Evolutionary conservation across 345 rosid genomes (phyloP).

Genomic region (Heritiera littoralis): DNA sequence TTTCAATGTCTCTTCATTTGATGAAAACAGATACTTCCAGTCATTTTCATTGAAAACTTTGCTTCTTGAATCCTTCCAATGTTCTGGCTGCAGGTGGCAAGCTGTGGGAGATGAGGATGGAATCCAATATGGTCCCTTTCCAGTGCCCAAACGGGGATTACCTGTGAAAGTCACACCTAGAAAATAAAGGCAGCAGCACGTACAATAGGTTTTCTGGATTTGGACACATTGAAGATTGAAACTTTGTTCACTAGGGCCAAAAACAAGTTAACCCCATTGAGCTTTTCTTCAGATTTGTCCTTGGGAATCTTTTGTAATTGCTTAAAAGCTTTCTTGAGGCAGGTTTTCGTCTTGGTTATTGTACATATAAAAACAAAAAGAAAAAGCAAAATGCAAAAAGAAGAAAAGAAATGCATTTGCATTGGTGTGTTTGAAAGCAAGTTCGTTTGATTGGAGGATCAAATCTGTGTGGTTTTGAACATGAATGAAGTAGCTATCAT

Average conservation of each 20-base stretch:
- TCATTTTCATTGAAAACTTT: slow-evolving; percentile 5
- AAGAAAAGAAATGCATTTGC: background rate
- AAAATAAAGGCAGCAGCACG: slow-evolving; percentile 21
- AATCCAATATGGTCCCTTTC: slow-evolving; percentile 92
- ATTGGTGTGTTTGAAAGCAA: background rate
- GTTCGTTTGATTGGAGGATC: slow-evolving; percentile 25
- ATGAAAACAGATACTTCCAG: background rate
- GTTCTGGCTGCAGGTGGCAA: slow-evolving; percentile 68
- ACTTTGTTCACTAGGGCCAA: slow-evolving; percentile 10
- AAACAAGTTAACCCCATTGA: slow-evolving; percentile 19
- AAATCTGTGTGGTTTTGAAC: slow-evolving; percentile 38
- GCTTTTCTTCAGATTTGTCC: background rate
- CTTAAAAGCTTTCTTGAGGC: background rate
- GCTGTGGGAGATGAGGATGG: slow-evolving; percentile 67
- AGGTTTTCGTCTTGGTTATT: background rate
- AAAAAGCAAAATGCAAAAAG: background rate
- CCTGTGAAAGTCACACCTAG: slow-evolving; percentile 59
- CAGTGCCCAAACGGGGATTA: slow-evolving; percentile 80
- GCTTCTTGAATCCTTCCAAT: background rate
- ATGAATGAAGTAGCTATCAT: slow-evolving; percentile 31
- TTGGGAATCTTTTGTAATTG: slow-evolving; percentile 17
- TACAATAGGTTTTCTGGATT: background rate
- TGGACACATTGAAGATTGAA: slow-evolving; percentile 9
- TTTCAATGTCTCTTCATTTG: slow-evolving; percentile 5
- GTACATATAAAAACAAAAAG: background rate